Percentiles rank a stretch among this genome's conserved stretches.
These are phyloP conservation scores for Salinomyces thailandicus DNA, from an alignment of 2,329 filamentous ascomycete species.

Conservation along the genomic window DNA sequence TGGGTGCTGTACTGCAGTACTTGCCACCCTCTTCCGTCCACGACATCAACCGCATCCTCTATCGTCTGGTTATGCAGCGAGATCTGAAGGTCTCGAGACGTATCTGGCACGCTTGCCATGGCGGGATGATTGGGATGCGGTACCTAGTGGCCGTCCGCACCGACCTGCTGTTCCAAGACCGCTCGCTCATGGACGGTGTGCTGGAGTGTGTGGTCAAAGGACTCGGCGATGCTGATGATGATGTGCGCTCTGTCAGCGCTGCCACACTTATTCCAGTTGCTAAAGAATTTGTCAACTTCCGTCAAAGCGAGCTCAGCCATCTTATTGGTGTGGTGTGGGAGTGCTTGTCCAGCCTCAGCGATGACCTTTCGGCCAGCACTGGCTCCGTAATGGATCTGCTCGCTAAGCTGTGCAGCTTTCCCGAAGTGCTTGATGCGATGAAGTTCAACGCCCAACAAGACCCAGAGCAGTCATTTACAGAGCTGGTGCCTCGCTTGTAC, in stretches of 20 bases:
- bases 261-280: slow-evolving; percentile 96
- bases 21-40: slow-evolving; percentile 70
- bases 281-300: slow-evolving; percentile 81
- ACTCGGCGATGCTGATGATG: slow-evolving; percentile 79
- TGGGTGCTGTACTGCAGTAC: slow-evolving; percentile 81
- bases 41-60: slow-evolving; percentile 71
- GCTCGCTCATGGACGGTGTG: slow-evolving; percentile 82
- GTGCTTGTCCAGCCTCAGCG: slow-evolving; percentile 89
- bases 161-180: slow-evolving; percentile 75
- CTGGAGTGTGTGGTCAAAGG: slow-evolving; percentile 91
- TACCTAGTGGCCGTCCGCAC: slow-evolving; percentile 94
- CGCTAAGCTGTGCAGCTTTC: slow-evolving; percentile 90
- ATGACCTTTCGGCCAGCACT: slow-evolving; percentile 93
- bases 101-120: slow-evolving; percentile 91
- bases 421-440: slow-evolving; percentile 87
- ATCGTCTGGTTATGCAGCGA: slow-evolving; percentile 84
- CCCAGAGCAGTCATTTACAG: slow-evolving; percentile 78
- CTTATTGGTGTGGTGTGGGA: slow-evolving; percentile 96
- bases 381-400: slow-evolving; percentile 97
- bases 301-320: slow-evolving; percentile 63
- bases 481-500: slow-evolving; percentile 85
- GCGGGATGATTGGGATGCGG: slow-evolving; percentile 91
- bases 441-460: slow-evolving; percentile 75
- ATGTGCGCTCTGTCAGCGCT: slow-evolving; percentile 91
- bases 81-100: slow-evolving; percentile 63